Percentiles rank a stretch among this genome's conserved stretches.
phyloP scores from a whole-genome alignment of 306 rosid genomes.

The Rosa lucieae region DNA sequence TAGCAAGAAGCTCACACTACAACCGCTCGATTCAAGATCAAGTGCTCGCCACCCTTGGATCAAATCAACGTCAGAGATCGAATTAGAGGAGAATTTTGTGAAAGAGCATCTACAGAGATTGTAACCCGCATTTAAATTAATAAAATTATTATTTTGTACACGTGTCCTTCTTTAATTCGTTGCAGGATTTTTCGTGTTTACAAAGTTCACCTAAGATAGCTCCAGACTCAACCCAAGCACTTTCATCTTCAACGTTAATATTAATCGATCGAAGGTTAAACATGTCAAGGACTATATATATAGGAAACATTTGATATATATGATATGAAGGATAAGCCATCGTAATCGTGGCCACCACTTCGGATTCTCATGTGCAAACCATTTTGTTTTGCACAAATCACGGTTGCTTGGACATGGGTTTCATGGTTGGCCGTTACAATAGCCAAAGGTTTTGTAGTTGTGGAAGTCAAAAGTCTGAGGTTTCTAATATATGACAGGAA shows the following conservation, averaged over 20 bases:
- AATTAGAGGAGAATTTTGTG: too few relatives aligned
- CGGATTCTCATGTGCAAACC: constrained; percentile 28
- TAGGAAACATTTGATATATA: constrained; percentile 20
- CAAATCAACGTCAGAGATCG: too few relatives aligned
- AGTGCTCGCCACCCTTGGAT: too few relatives aligned
- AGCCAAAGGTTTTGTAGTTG: constrained; percentile 29
- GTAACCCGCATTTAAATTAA: too few relatives aligned
- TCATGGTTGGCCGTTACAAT: constrained; percentile 21
- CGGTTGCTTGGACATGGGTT: constrained; percentile 32
- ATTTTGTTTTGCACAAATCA: constrained; percentile 17
- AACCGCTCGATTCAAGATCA: too few relatives aligned
- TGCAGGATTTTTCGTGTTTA: too few relatives aligned
- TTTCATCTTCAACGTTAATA: constrained; percentile 34
- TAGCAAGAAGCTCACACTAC: too few relatives aligned
- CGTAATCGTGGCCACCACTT: constrained; percentile 43
- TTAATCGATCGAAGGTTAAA: constrained; percentile 32
- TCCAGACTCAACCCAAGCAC: constrained; percentile 66
- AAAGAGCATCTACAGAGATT: too few relatives aligned
- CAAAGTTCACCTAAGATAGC: constrained; percentile 64
- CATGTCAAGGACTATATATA: constrained; percentile 44
- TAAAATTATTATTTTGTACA: too few relatives aligned
- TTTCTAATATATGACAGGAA: constrained; percentile 24
- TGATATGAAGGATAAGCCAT: constrained; percentile 26
- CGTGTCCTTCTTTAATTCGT: too few relatives aligned
- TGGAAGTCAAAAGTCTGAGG: constrained; percentile 11